A percentile compares a stretch with the other conserved stretches of the same genome.
These are phyloP conservation scores for Cyclotella baltica DNA, from an alignment of 108 stramenopile species.

Conservation along the genomic window DNA sequence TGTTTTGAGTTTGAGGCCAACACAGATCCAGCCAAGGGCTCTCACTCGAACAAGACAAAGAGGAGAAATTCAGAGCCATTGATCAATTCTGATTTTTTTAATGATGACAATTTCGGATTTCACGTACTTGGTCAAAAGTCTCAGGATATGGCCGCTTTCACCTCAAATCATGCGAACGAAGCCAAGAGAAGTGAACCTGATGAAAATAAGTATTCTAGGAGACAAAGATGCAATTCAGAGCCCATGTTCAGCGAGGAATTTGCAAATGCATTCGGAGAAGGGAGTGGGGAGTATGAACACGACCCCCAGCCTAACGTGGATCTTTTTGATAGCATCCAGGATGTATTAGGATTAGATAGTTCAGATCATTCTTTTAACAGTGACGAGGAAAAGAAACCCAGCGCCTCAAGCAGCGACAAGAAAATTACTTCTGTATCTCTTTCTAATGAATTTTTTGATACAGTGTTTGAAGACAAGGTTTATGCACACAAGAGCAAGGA, in stretches of 20 bases:
- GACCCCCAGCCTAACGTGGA: neutral
- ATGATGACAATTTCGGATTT: neutral
- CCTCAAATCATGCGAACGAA: neutral
- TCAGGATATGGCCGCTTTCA: constrained; percentile 5
- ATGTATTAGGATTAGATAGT: neutral
- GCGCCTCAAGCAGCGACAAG: neutral
- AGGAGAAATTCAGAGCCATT: constrained; percentile 12
- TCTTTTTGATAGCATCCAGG: constrained; percentile 8
- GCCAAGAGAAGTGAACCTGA: neutral
- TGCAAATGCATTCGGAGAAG: neutral
- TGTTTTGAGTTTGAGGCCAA: too few relatives aligned
- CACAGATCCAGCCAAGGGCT: too few relatives aligned
- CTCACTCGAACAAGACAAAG: constrained; percentile 6
- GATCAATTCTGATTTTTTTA: neutral
- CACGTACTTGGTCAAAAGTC: neutral
- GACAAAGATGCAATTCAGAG: neutral
- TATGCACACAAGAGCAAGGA: neutral
- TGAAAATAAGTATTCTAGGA: neutral
- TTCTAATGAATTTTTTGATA: neutral
- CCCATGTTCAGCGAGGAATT: constrained; percentile 9
- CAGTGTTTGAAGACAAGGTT: neutral
- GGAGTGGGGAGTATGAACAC: neutral
- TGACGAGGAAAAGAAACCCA: constrained; percentile 2
- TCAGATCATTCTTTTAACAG: neutral
- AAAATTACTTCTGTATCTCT: constrained; percentile 4